phyloP scores from a whole-genome alignment of 2,329 filamentous ascomycete species.

The Aspergillus clavatus region DNA sequence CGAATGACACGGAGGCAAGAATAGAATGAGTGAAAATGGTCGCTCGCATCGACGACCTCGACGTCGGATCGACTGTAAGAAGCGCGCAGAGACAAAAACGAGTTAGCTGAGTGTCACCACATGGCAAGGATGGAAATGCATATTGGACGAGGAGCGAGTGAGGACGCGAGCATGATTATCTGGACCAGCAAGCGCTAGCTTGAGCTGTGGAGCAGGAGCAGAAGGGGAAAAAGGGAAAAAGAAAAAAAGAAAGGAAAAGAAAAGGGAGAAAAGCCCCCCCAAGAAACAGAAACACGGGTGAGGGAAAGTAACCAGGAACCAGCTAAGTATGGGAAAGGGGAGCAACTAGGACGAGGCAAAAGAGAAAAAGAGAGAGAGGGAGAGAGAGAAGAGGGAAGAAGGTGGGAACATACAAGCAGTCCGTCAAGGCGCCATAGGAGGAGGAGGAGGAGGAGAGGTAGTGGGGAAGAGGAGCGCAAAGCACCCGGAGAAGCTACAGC shows the following conservation, averaged over 20 bases:
- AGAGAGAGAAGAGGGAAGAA: background rate
- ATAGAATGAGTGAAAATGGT: constrained; percentile 5
- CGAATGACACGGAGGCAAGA: background rate
- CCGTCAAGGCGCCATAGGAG: constrained; percentile 5
- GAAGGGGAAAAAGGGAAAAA: constrained; percentile 1
- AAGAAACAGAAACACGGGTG: constrained; percentile 1
- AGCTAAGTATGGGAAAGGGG: too few relatives aligned
- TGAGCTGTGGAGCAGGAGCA: constrained; percentile 1
- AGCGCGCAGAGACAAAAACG: constrained; percentile 3
- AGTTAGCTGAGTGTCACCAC: constrained; percentile 13
- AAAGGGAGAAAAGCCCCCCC: too few relatives aligned
- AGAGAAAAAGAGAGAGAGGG: too few relatives aligned
- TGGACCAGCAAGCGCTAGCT: background rate
- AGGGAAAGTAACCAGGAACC: too few relatives aligned
- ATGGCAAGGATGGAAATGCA: background rate
- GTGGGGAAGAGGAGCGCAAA: too few relatives aligned
- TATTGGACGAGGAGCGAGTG: background rate
- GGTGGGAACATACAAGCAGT: background rate
- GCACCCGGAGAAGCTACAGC: too few relatives aligned
- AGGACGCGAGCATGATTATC: background rate
- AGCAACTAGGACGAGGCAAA: too few relatives aligned
- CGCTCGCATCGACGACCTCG: constrained; percentile 30
- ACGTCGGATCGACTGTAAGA: constrained; percentile 25
- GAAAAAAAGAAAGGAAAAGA: constrained; percentile 7
- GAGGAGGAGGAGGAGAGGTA: background rate